phyloP scores from a whole-genome alignment of 768 basidiomycete genomes.

The Amanita muscaria region DNA sequence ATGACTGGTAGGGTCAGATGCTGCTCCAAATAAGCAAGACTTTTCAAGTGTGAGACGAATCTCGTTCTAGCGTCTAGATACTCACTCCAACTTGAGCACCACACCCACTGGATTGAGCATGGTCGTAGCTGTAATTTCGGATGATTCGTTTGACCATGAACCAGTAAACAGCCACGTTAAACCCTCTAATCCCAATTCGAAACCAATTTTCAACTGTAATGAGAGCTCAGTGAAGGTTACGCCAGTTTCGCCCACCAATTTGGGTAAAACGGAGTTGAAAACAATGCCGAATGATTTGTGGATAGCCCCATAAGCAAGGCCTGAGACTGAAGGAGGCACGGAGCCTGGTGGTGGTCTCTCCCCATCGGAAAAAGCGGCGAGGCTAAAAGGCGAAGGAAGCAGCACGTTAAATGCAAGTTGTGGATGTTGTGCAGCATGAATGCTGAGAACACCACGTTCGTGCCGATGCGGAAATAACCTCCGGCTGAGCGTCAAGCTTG shows the following conservation, averaged over 20 bases:
- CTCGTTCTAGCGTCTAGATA: slow-evolving; percentile 14
- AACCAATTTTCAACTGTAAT: slow-evolving; percentile 37
- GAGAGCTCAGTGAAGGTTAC: slow-evolving; percentile 48
- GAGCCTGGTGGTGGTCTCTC: slow-evolving; percentile 14
- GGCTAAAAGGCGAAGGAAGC: slow-evolving; percentile 33
- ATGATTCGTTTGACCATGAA: slow-evolving; percentile 39
- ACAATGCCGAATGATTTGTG: slow-evolving; percentile 41
- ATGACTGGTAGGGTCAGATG: slow-evolving; percentile 48
- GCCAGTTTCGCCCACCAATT: slow-evolving; percentile 42
- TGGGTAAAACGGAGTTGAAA: slow-evolving; percentile 39
- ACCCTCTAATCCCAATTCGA: slow-evolving; percentile 42
- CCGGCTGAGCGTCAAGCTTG: slow-evolving; percentile 37
- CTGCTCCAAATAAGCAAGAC: slow-evolving; percentile 50
- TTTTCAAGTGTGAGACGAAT: slow-evolving; percentile 20
- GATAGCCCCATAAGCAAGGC: slow-evolving; percentile 36
- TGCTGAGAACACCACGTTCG: slow-evolving; percentile 35
- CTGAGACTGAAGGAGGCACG: slow-evolving; percentile 38
- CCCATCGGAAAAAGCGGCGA: slow-evolving; percentile 12
- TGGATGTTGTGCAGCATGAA: slow-evolving; percentile 27
- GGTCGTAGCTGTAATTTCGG: slow-evolving; percentile 35
- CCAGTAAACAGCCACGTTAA: slow-evolving; percentile 34
- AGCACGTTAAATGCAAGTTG: slow-evolving; percentile 33
- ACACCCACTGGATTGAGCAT: slow-evolving; percentile 39
- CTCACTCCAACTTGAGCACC: slow-evolving; percentile 49
- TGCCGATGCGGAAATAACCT: slow-evolving; percentile 43